Conservation (phyloP, 2,329 filamentous ascomycete species). For the Diaporthe sp. region DNA sequence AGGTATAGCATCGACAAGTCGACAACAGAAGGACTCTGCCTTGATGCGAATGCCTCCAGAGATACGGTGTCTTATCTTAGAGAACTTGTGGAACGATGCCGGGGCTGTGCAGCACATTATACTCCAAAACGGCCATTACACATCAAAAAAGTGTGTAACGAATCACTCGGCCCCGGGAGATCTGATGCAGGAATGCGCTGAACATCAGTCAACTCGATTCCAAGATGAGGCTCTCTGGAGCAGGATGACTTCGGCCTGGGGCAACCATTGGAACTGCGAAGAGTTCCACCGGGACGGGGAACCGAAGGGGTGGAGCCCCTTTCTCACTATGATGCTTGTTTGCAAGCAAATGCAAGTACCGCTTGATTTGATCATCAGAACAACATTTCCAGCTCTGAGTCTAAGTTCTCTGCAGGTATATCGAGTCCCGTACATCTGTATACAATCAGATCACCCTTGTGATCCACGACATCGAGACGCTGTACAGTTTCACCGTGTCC, state of each 20-base stretch:
- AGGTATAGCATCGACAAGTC: conserved; percentile 14
- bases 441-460: conserved; percentile 7
- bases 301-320: not conserved
- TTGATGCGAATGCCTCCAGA: conserved; percentile 14
- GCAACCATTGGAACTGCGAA: conserved; percentile 13
- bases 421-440: not conserved
- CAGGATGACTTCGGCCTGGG: conserved; percentile 12
- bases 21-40: conserved; percentile 7
- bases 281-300: conserved; percentile 3
- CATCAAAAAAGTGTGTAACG: conserved; percentile 13
- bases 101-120: conserved; percentile 13
- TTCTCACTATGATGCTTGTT: conserved; percentile 15
- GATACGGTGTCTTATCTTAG: conserved; percentile 6
- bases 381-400: not conserved
- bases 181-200: conserved; percentile 18
- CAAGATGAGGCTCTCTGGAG: conserved; percentile 6
- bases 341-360: conserved; percentile 19
- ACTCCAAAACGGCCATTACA: not conserved
- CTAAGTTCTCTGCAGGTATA: conserved; percentile 8
- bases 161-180: conserved; percentile 10
- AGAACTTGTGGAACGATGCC: conserved; percentile 12
- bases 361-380: not conserved
- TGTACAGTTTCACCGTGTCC: conserved; percentile 12
- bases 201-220: conserved; percentile 9
- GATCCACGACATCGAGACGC: conserved; percentile 7